Evolutionary conservation across 805 yeast genomes (phyloP).

Genomic region (Ogataea trehalophila): DNA sequence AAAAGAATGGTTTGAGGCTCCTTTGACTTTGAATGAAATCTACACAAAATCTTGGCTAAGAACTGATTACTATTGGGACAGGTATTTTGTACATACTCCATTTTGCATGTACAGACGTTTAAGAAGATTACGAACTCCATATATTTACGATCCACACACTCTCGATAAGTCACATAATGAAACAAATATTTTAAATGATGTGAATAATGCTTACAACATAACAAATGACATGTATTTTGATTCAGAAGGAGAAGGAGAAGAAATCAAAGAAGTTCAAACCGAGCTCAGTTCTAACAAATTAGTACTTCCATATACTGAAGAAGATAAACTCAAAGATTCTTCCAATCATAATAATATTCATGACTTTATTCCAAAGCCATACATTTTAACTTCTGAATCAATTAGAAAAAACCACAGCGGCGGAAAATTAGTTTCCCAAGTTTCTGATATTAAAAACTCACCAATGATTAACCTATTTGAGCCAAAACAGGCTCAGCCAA

Average conservation of each 20-base stretch:
- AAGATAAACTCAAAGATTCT: too few species aligned
- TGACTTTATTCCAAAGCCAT: slow-evolving; percentile 18
- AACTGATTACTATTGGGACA: slow-evolving; percentile 36
- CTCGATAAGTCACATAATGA: neutral
- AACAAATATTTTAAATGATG: neutral
- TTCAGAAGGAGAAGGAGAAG: neutral
- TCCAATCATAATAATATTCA: neutral
- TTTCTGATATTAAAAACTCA: slow-evolving; percentile 7
- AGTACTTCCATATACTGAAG: too few species aligned
- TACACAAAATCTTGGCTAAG: slow-evolving; percentile 25
- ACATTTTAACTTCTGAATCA: slow-evolving; percentile 15
- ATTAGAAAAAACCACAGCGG: slow-evolving; percentile 15
- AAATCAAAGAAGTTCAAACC: neutral
- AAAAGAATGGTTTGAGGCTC: slow-evolving; percentile 23
- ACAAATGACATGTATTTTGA: neutral
- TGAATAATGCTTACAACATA: neutral
- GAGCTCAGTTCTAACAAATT: too few species aligned
- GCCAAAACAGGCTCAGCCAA: neutral
- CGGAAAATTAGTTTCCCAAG: slow-evolving; percentile 19
- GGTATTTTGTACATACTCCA: slow-evolving; percentile 35
- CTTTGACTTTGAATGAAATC: slow-evolving; percentile 13
- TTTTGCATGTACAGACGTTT: slow-evolving; percentile 24
- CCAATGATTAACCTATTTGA: slow-evolving; percentile 12
- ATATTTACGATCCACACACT: neutral
- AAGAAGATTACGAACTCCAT: neutral